These are phyloP conservation scores for Pichia heedii DNA, from an alignment of 805 yeast species.

Conservation along the genomic window DNA sequence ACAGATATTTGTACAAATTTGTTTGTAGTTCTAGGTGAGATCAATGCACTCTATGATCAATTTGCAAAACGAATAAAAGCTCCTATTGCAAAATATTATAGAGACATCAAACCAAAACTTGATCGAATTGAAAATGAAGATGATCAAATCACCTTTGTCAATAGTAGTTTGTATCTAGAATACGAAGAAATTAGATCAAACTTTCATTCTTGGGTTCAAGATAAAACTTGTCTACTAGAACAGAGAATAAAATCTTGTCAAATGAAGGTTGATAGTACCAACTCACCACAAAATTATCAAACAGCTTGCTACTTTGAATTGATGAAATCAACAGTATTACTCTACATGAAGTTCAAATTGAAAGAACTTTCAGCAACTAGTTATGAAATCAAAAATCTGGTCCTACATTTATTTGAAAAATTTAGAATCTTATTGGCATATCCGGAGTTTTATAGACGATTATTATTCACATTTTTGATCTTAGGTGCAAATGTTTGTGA, in stretches of 20 bases:
- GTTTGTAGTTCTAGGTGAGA: constrained; percentile 14
- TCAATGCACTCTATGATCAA: constrained; percentile 11
- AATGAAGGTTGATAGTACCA: constrained; percentile 3
- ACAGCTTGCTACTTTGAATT: constrained; percentile 16
- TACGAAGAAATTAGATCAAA: constrained; percentile 15
- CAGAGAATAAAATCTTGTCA: constrained; percentile 11
- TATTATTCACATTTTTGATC: constrained; percentile 18
- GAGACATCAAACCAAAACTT: constrained; percentile 2
- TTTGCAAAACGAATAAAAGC: constrained; percentile 6
- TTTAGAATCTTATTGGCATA: constrained; percentile 11
- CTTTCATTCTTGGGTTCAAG: constrained; percentile 21
- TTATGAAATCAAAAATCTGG: constrained; percentile 16
- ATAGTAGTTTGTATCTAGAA: constrained; percentile 8
- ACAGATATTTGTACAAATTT: constrained; percentile 15
- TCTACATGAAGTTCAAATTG: constrained; percentile 16
- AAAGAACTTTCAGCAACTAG: constrained; percentile 15
- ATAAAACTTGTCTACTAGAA: constrained; percentile 8
- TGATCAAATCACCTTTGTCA: constrained; percentile 7
- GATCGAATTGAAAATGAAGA: constrained; percentile 4
- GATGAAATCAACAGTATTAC: constrained; percentile 13
- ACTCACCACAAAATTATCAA: constrained; percentile 1
- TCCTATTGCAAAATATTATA: constrained; percentile 3
- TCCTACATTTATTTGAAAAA: constrained; percentile 14
- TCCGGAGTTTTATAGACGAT: constrained; percentile 8
- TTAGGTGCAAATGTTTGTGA: constrained; percentile 22